Conservation (phyloP, 345 rosid species). For the Barbarea vulgaris region DNA sequence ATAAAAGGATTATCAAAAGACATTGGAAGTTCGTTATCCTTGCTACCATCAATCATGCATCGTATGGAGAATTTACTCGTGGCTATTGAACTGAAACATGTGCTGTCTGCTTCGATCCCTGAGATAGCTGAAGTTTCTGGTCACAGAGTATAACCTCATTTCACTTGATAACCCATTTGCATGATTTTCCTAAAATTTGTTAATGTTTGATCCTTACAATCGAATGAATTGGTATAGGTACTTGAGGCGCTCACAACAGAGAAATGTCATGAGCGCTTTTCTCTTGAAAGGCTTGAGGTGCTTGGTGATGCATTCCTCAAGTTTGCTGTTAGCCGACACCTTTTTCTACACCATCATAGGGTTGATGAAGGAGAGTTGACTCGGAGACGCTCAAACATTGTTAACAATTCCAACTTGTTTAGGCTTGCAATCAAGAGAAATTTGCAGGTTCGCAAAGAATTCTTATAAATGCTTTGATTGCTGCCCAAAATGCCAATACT, state of each 20-base stretch:
- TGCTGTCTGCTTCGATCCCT: slow-evolving; percentile 63
- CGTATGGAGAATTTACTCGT: slow-evolving; percentile 89
- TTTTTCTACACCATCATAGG: slow-evolving; percentile 70
- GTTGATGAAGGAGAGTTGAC: slow-evolving; percentile 92
- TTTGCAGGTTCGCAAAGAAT: slow-evolving; percentile 60
- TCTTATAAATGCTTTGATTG: slow-evolving; percentile 1
- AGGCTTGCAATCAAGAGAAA: slow-evolving; percentile 64
- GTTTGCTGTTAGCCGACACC: slow-evolving; percentile 77
- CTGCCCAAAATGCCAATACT: neutral
- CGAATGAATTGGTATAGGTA: slow-evolving; percentile 51
- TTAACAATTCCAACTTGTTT: slow-evolving; percentile 74
- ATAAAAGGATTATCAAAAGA: slow-evolving; percentile 85
- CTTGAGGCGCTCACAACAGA: slow-evolving; percentile 95
- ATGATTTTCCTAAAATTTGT: slow-evolving; percentile 21
- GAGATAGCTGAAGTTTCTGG: slow-evolving; percentile 81
- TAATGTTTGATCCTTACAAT: slow-evolving; percentile 34
- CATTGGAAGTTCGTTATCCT: slow-evolving; percentile 82
- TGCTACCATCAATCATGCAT: slow-evolving; percentile 93
- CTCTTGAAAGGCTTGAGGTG: slow-evolving; percentile 89
- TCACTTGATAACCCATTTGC: slow-evolving; percentile 24
- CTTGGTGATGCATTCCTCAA: slow-evolving; percentile 95
- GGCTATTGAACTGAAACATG: slow-evolving; percentile 79
- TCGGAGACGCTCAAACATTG: slow-evolving; percentile 71
- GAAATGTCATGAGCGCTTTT: slow-evolving; percentile 92
- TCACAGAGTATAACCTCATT: slow-evolving; percentile 53